Conservation (phyloP, 2,329 filamentous ascomycete genomes). For the Bipolaris victoriae region DNA sequence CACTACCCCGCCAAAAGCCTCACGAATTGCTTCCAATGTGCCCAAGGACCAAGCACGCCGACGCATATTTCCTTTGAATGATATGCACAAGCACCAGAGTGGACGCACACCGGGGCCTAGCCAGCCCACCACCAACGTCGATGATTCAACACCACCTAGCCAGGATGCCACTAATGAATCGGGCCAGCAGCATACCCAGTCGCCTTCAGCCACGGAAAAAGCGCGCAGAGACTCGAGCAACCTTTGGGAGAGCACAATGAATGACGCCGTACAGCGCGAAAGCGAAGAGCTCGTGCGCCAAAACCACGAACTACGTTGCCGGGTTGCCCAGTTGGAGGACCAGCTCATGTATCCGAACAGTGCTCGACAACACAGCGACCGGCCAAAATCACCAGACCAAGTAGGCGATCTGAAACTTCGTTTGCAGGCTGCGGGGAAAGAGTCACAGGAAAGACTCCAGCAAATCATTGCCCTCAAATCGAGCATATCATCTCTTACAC, state of each 20-base stretch:
- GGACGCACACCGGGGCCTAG: slow-evolving; percentile 6
- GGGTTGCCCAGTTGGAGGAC: slow-evolving; percentile 34
- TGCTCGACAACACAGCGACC: slow-evolving; percentile 4
- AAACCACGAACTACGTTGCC: slow-evolving; percentile 32
- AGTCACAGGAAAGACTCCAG: slow-evolving; percentile 60
- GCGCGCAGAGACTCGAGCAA: slow-evolving; percentile 4
- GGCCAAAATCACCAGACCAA: slow-evolving; percentile 22
- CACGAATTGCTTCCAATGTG: slow-evolving; percentile 32
- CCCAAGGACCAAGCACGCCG: slow-evolving; percentile 43
- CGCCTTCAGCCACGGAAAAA: slow-evolving; percentile 5
- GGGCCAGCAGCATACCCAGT: slow-evolving; percentile 22
- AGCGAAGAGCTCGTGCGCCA: slow-evolving; percentile 28
- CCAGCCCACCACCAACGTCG: slow-evolving; percentile 1
- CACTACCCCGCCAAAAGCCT: slow-evolving; percentile 41
- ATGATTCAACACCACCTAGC: background rate
- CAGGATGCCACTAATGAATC: slow-evolving; percentile 27
- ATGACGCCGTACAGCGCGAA: background rate
- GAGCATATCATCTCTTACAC: slow-evolving; percentile 71
- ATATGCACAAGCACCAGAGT: slow-evolving; percentile 32
- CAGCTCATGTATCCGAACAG: slow-evolving; percentile 30
- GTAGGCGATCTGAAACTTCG: slow-evolving; percentile 37
- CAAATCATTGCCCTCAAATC: slow-evolving; percentile 73
- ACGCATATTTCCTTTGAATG: slow-evolving; percentile 39
- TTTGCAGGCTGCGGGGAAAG: slow-evolving; percentile 58
- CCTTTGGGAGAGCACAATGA: background rate